phyloP scores from a whole-genome alignment of 805 yeast species.

The Nakazawaea siamensis region DNA sequence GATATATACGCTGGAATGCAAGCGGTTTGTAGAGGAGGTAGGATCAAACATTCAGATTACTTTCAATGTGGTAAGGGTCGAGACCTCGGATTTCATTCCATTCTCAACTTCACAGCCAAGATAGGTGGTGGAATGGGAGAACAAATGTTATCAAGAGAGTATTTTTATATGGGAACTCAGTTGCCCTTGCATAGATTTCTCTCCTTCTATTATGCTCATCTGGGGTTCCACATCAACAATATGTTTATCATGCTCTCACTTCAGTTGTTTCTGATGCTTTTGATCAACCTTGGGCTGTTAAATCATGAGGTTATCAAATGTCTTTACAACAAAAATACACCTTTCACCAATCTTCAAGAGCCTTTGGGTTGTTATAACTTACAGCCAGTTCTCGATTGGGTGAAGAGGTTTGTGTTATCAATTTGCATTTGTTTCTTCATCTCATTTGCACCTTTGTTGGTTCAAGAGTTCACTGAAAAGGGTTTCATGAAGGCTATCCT shows the following conservation, averaged over 20 bases:
- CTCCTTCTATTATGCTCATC: slow-evolving; percentile 93
- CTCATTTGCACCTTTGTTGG: slow-evolving; percentile 78
- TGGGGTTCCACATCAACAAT: slow-evolving; percentile 92
- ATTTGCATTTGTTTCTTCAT: slow-evolving; percentile 90
- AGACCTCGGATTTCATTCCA: slow-evolving; percentile 89
- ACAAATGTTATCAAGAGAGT: slow-evolving; percentile 85
- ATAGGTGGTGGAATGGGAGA: slow-evolving; percentile 99
- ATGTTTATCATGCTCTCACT: slow-evolving; percentile 80
- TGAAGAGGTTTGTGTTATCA: slow-evolving; percentile 77
- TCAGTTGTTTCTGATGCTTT: slow-evolving; percentile 75
- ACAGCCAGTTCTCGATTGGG: slow-evolving; percentile 86
- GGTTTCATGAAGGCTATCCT: slow-evolving; percentile 69
- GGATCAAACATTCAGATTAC: slow-evolving; percentile 91
- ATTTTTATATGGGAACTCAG: slow-evolving; percentile 83
- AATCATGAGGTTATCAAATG: slow-evolving; percentile 67
- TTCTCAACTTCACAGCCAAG: slow-evolving; percentile 87
- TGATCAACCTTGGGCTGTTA: slow-evolving; percentile 74
- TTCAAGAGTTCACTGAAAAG: slow-evolving; percentile 83
- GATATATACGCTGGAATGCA: slow-evolving; percentile 96
- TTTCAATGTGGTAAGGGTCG: slow-evolving; percentile 97
- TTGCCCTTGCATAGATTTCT: slow-evolving; percentile 83
- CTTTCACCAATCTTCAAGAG: slow-evolving; percentile 61
- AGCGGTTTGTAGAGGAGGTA: slow-evolving; percentile 83
- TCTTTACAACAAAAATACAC: slow-evolving; percentile 52
- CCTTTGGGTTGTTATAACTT: slow-evolving; percentile 86